Conservation (phyloP, 176 grass and related monocot species). For the Tillandsia leiboldiana region DNA sequence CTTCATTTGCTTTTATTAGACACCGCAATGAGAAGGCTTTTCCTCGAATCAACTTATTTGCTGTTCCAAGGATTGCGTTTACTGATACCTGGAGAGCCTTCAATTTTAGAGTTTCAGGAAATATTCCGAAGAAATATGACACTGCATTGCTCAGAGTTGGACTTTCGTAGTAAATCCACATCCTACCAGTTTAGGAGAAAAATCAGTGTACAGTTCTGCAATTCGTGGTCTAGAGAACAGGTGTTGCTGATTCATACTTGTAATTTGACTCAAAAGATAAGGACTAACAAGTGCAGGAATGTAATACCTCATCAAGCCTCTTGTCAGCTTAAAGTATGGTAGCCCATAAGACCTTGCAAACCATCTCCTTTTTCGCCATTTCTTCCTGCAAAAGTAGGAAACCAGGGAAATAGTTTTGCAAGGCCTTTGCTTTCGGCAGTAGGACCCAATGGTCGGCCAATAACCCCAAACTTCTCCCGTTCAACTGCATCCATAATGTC, state of each 20-base stretch:
- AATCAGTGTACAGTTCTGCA: too few species aligned
- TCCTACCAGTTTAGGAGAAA: background rate
- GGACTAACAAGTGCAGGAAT: background rate
- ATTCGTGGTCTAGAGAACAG: too few species aligned
- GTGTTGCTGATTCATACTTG: too few species aligned
- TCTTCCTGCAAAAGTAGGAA: conserved; percentile 41
- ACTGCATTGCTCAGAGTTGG: background rate
- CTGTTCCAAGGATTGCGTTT: background rate
- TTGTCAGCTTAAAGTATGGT: conserved; percentile 61
- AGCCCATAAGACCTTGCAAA: conserved; percentile 56
- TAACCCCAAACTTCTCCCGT: conserved; percentile 87
- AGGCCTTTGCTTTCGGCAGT: conserved; percentile 47
- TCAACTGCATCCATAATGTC: conserved; percentile 95
- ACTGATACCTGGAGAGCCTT: background rate
- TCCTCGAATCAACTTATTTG: background rate
- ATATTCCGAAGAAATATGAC: background rate
- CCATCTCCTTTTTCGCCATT: conserved; percentile 54
- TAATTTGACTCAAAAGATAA: background rate
- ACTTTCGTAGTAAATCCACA: background rate
- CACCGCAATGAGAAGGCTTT: background rate
- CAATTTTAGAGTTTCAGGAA: background rate
- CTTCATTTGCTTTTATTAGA: background rate
- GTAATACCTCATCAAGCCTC: conserved; percentile 28
- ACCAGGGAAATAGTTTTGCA: conserved; percentile 77
- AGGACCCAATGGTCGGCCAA: conserved; percentile 37